A percentile compares a stretch with the other conserved stretches of the same genome.
Evolutionary conservation across 331 rosid species (phyloP).

Genomic region (Quercus phellos): DNA sequence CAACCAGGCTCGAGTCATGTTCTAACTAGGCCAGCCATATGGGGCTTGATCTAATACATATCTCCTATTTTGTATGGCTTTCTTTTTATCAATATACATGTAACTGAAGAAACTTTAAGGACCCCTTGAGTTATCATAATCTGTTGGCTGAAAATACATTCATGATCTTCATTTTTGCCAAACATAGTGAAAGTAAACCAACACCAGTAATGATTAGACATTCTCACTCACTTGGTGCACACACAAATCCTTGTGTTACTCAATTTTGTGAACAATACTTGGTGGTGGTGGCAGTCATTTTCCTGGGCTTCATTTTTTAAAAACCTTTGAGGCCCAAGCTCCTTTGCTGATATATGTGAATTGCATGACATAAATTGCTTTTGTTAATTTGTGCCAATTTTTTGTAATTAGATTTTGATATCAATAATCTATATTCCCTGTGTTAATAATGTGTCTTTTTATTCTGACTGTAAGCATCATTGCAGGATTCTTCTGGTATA

Average conservation of each 20-base stretch:
- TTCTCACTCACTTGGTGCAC: too few relatives aligned
- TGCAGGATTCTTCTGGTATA: constrained; percentile 88
- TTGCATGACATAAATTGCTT: neutral
- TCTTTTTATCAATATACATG: neutral
- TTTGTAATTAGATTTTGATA: neutral
- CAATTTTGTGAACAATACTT: neutral
- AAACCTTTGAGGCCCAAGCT: too few relatives aligned
- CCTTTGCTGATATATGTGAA: too few relatives aligned
- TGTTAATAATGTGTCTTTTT: constrained; percentile 10
- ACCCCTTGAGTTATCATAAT: neutral
- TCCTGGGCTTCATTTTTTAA: too few relatives aligned
- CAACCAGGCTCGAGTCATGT: too few relatives aligned
- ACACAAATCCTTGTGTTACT: too few relatives aligned
- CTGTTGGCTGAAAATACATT: neutral
- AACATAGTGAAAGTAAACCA: neutral
- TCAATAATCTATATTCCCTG: neutral
- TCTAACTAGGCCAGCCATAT: too few relatives aligned
- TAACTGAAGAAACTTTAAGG: neutral
- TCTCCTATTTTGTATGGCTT: neutral
- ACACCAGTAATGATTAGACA: neutral
- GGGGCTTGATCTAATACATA: too few relatives aligned
- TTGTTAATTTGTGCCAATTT: neutral
- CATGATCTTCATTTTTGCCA: neutral
- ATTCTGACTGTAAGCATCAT: constrained; percentile 27
- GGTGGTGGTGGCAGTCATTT: neutral